A percentile compares a stretch with the other conserved stretches of the same genome.
Conservation (phyloP, 768 basidiomycete species). For the Rubroboletus satanas region DNA sequence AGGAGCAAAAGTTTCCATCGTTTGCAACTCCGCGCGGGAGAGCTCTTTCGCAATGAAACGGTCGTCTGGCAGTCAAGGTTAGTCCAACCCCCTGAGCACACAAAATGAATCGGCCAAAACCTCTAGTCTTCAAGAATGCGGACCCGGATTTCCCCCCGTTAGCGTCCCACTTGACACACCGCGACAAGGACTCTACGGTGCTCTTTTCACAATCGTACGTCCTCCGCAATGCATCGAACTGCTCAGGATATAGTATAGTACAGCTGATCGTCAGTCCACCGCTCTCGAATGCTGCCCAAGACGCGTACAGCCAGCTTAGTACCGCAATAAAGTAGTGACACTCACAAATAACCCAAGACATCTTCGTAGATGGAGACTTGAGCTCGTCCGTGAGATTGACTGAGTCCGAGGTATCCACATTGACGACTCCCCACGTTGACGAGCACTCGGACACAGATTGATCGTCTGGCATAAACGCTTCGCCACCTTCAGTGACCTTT, state of each 20-base stretch:
- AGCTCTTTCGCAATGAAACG: conserved; percentile 98
- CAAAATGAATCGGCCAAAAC: conserved; percentile 37
- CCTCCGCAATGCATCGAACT: conserved; percentile 89
- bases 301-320: conserved; percentile 5
- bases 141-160: conserved; percentile 96
- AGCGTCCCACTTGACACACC: conserved; percentile 95
- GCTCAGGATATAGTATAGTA: conserved; percentile 92
- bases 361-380: conserved; percentile 69
- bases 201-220: conserved; percentile 93
- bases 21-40: conserved; percentile 84
- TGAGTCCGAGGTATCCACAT: conserved; percentile 64
- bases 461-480: conserved; percentile 93
- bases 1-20: conserved; percentile 95
- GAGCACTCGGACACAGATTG: conserved; percentile 74
- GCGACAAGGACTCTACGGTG: conserved; percentile 88
- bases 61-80: conserved; percentile 58
- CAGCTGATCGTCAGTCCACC: conserved; percentile 89
- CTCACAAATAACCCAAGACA: conserved; percentile 80
- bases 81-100: not conserved
- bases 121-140: conserved; percentile 92
- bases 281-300: conserved; percentile 73
- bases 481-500: conserved; percentile 60
- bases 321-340: conserved; percentile 3
- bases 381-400: conserved; percentile 75
- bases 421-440: conserved; percentile 91